Evolutionary conservation across 139 green algal species (phyloP), one percentile per base, ranked within the genome.

Genomic region (Chlamydomonas sp.): DNA sequence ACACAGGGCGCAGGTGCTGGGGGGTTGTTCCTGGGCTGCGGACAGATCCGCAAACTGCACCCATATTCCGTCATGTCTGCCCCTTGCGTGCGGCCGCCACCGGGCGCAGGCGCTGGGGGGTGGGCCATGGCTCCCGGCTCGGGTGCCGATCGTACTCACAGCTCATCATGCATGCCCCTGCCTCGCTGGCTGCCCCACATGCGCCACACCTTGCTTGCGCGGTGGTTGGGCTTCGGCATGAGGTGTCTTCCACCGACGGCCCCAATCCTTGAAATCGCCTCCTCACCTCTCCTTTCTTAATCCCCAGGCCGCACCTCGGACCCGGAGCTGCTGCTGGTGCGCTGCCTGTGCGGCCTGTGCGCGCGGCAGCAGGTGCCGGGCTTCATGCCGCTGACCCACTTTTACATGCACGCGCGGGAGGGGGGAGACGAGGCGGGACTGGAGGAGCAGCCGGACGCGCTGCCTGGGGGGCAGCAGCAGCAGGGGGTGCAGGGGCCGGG

Each of bases 331-430:
- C 20, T 79, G 31, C n/a, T 79, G 71, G 82, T 86, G 71, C 82
- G 82, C 61, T 86, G 82, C 61, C 71, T 86, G 61, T 86, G 82
- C 18, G 5, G 8, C 18, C 68, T 79, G 80, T 86, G 80, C 69
- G 80, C 59, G 68, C 3, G 17, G 18, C 69, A 76, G 60, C 18
- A 59, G 59, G 60, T 86, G 59, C 81, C 81, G 58, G 69, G 81
- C 67, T 85, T 80, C 59, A 86, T 86, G 82, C 82, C 82, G 18
- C 82, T 86, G 31, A 68, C 71, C 17, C 82, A 86, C 59, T 86
- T 86, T n/a, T 86, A 80, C 82, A 68, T 73, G 71, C 82, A 86
- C 71, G 71, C 82, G 3, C 60, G 59, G 64, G 64, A 12, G 14
- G 79, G 63, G 79, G 79, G 31, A 9, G 79, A 84, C 5, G 79